Base-by-base conservation (phyloP, 2,329 filamentous ascomycete species). In the Fusarium beomiforme region DNA sequence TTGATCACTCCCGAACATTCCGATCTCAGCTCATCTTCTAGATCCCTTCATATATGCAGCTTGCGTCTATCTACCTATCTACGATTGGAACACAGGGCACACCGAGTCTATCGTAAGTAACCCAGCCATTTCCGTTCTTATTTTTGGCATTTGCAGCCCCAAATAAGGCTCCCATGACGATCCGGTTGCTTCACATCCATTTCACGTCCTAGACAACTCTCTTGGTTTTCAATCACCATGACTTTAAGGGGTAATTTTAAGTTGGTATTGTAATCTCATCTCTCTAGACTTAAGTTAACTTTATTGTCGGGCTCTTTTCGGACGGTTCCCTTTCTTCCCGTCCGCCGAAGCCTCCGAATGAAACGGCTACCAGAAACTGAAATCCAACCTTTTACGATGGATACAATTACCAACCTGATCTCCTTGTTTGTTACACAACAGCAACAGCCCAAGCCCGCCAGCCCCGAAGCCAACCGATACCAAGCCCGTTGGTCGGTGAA, bases 291-390 rank as follows among this genome's bases (percentile, higher is more conserved):
- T 47, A 37, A 43, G 47, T 47, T n/a, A 21, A 53, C 49, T 53
- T 41, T 66, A 37, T 17, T 42, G 43, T 69, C 67, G 73, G 73
- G 55, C 66, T 42, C 70, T 75, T 62, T 61, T 74, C 72, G 72
- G 63, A 51, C 67, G 50, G 57, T 53, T 61, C 34, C 34, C 59
- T 56, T 46, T 56, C 69, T 61, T 74, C 72, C 71, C 69, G 69
- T 60, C 61, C 59, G 58, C 55, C 69, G 62, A 63, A 60, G 50
- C 67, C 61, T 59, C 62, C 71, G 61, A 74, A 66, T 58, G 59
- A 59, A 29, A 71, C 73, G 55, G 55, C 61, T 68, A 58, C 68
- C 65, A 68, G 24, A 65, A 74, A 34, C 29, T 46, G 33, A 59
- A 54, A 31, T 21, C 37, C 39, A 67, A 72, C 69, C 61, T 74